These are phyloP conservation scores for Paracoccidioides lutzii DNA, from an alignment of 2,329 filamentous ascomycete genomes.

Conservation along the genomic window DNA sequence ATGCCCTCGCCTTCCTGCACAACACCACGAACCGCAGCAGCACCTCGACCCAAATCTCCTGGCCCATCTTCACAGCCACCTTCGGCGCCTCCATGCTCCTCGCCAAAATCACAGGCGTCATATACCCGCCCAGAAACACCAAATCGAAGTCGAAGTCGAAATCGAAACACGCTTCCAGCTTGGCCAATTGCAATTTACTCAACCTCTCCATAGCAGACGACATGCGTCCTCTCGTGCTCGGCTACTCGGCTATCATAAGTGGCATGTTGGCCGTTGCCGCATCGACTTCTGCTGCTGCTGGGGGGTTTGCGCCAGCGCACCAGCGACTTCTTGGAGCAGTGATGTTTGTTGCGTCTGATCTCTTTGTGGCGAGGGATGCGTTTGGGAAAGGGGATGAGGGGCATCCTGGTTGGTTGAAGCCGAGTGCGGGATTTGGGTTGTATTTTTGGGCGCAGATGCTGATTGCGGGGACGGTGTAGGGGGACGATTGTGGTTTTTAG, in stretches of 20 bases:
- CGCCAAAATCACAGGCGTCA: conserved; percentile 17
- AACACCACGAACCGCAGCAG: conserved; percentile 3
- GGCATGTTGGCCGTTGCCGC: conserved; percentile 18
- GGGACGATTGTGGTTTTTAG: too few species aligned
- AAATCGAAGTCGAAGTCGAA: not conserved
- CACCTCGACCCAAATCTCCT: conserved; percentile 3
- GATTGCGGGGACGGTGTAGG: conserved; percentile 12
- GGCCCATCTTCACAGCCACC: conserved; percentile 9
- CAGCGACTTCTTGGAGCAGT: conserved; percentile 17
- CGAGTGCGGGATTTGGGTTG: conserved; percentile 14
- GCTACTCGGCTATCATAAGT: conserved; percentile 18
- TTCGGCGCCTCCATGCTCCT: conserved; percentile 13
- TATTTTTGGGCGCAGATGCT: conserved; percentile 22
- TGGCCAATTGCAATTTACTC: conserved; percentile 12
- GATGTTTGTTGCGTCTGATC: conserved; percentile 22
- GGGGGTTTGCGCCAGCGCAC: conserved; percentile 6
- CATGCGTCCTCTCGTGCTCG: conserved; percentile 16
- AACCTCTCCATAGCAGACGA: conserved; percentile 14
- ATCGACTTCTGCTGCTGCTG: conserved; percentile 7
- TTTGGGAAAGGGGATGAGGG: conserved; percentile 12
- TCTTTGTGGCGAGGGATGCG: conserved; percentile 21
- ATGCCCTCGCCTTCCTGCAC: conserved; percentile 17
- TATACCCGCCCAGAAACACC: conserved; percentile 12
- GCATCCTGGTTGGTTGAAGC: conserved; percentile 7
- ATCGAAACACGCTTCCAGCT: too few species aligned